Percentiles rank a stretch among this genome's conserved stretches.
These are phyloP conservation scores for Fusarium pseudograminearum DNA, from an alignment of 2,329 filamentous ascomycete species.

Conservation along the genomic window DNA sequence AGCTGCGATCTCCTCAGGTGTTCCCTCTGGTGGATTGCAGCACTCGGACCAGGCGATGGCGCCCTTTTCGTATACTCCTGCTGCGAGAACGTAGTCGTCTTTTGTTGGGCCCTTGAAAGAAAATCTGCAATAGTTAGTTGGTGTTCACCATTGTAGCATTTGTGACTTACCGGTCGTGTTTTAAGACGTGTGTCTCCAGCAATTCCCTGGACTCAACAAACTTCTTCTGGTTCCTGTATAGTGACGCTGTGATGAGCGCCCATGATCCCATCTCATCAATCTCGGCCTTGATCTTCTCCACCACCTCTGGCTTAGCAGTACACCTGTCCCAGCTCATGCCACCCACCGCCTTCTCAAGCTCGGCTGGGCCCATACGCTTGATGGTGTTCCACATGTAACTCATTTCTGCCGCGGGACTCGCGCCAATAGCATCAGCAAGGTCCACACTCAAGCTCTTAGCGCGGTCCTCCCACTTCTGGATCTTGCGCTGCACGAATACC, in stretches of 20 bases:
- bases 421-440: conserved; percentile 82
- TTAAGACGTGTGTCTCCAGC: conserved; percentile 73
- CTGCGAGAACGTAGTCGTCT: conserved; percentile 79
- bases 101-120: conserved; percentile 69
- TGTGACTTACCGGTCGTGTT: conserved; percentile 68
- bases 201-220: conserved; percentile 74
- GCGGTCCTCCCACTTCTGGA: conserved; percentile 88
- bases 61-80: conserved; percentile 87
- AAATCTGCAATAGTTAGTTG: conserved; percentile 53
- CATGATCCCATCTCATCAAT: conserved; percentile 73
- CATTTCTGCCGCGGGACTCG: conserved; percentile 89
- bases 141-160: accelerated
- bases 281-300: conserved; percentile 63
- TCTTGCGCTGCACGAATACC: conserved; percentile 83
- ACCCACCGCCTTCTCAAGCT: conserved; percentile 72
- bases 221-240: conserved; percentile 72
- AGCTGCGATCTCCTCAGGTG: conserved; percentile 50
- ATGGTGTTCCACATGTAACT: conserved; percentile 92
- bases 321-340: conserved; percentile 76
- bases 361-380: conserved; percentile 77
- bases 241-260: conserved; percentile 73
- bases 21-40: conserved; percentile 54
- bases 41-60: conserved; percentile 82
- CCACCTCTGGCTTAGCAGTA: conserved; percentile 58
- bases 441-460: conserved; percentile 74